Evolutionary conservation across 768 basidiomycete species (phyloP).

Genomic region (Rubroboletus satanas): DNA sequence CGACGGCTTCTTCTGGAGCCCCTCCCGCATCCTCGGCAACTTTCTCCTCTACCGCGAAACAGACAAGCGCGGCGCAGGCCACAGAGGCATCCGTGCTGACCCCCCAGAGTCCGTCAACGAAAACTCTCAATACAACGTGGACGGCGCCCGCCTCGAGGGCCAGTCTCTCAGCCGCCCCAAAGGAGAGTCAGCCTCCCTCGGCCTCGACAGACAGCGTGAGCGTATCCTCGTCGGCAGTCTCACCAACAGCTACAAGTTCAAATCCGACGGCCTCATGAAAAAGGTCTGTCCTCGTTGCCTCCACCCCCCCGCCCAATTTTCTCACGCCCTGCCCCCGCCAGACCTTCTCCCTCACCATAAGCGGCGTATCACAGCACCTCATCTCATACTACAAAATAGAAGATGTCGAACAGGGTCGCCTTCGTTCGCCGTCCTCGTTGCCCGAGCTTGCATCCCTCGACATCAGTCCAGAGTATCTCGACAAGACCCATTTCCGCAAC

Average conservation of each 20-base stretch:
- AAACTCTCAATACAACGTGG: conserved; percentile 35
- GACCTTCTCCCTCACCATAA: conserved; percentile 89
- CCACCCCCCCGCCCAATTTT: conserved; percentile 14
- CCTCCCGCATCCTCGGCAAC: conserved; percentile 88
- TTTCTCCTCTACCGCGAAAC: conserved; percentile 95
- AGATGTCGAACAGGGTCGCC: conserved; percentile 84
- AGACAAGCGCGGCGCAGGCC: conserved; percentile 72
- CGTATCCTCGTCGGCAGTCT: conserved; percentile 83
- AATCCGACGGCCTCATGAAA: conserved; percentile 91
- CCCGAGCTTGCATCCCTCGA: conserved; percentile 84
- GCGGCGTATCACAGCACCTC: conserved; percentile 83
- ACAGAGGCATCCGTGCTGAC: conserved; percentile 49
- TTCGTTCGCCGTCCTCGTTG: conserved; percentile 82
- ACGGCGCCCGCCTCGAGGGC: conserved; percentile 28
- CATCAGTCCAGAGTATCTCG: conserved; percentile 83
- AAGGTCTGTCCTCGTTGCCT: conserved; percentile 57
- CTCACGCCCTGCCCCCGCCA: conserved; percentile 36
- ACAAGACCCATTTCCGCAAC: conserved; percentile 87
- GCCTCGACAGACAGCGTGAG: conserved; percentile 72
- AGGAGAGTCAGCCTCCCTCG: conserved; percentile 42
- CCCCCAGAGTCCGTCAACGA: conserved; percentile 38
- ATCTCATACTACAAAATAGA: conserved; percentile 93
- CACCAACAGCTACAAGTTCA: conserved; percentile 93
- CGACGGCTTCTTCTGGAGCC: conserved; percentile 95
- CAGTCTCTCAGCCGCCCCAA: conserved; percentile 65